phyloP scores from a whole-genome alignment of 139 green algal species.

The Trebouxia sp. region DNA sequence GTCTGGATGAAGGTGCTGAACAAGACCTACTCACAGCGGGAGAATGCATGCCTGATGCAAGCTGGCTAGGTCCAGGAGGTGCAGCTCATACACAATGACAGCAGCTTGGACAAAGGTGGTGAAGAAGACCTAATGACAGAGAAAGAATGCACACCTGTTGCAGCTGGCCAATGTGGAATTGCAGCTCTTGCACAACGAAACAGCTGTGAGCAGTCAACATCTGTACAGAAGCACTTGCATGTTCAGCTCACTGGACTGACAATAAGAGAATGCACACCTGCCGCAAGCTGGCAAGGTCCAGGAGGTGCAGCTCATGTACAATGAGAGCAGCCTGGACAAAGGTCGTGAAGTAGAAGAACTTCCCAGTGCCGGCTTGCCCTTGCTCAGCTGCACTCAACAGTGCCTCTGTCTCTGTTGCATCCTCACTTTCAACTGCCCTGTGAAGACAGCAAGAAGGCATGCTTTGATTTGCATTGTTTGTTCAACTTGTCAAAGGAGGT shows the following conservation, averaged over 20 bases:
- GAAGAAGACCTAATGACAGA: too few relatives aligned
- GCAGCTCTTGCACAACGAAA: neutral
- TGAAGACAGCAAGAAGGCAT: neutral
- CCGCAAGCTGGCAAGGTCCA: slow-evolving; percentile 11
- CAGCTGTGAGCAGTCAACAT: neutral
- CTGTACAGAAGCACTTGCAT: neutral
- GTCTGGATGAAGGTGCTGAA: slow-evolving; percentile 28
- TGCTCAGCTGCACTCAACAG: slow-evolving; percentile 29
- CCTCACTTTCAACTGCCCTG: slow-evolving; percentile 28
- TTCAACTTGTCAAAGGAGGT: too few relatives aligned
- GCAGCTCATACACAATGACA: neutral
- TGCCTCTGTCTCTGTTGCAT: slow-evolving; percentile 13
- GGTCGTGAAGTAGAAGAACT: slow-evolving; percentile 28
- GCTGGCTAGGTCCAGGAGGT: neutral
- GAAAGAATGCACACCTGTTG: too few relatives aligned
- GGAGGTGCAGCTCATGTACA: slow-evolving; percentile 26
- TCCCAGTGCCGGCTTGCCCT: neutral
- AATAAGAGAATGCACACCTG: neutral
- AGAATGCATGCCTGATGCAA: neutral
- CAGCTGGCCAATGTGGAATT: neutral
- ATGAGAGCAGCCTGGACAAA: slow-evolving; percentile 30
- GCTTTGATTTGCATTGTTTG: too few relatives aligned
- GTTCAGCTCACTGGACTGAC: too few relatives aligned
- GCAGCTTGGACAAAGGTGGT: too few relatives aligned
- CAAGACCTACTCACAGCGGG: neutral